Evolutionary conservation across 1,284 basidiomycete species (phyloP), one percentile per base, ranked within the genome.

Genomic region (Tausonia pullulans): DNA sequence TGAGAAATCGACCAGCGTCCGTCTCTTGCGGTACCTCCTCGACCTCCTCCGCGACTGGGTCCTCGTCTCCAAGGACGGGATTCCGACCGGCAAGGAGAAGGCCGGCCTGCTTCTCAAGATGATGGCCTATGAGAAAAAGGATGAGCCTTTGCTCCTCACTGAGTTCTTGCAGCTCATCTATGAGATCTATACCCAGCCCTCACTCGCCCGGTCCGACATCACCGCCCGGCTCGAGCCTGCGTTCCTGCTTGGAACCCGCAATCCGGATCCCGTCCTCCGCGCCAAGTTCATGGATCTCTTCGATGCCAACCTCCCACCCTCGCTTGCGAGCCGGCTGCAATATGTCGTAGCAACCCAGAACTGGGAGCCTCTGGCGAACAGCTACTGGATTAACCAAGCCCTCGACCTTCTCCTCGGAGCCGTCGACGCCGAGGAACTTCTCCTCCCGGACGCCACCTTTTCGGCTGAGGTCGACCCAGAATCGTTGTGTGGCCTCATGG

Each of bases 311-410:
- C 84, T 98, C 53, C 90, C 93, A 14, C 84, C 87, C 43, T 86
- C 87, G 1, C 80, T 96, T 11, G 84, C 86, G 61, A 86, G 83
- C 67, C 87, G 96, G 43, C 76, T 99, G 59, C 88, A 88, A 61
- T 98, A 96, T 76, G 84, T 98, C 68, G 81, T 96, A 60, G 93
- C 91, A 43, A 86, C 93, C 27, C 94, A 98, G 77, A 95, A 82
- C 74, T 99, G 97, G 96, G 96, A 98, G 70, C 84, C 87, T 9
- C 77, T 99, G 16, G 86, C 90, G 1, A 92, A 97, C 69, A 85
- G 89, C 67, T 94, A 97, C 74, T 99, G 96, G 96, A 88, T 96
- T 57, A 87, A 90, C 69, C 83, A 98, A 55, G 91, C 93, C 46
- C 79, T 98, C 41, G 89, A 96, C 72, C 84, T 98, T 41, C 78